A percentile compares a stretch with the other conserved stretches of the same genome.
These are phyloP conservation scores for Aspergillus sclerotioniger DNA, from an alignment of 495 filamentous ascomycete genomes.

Conservation along the genomic window DNA sequence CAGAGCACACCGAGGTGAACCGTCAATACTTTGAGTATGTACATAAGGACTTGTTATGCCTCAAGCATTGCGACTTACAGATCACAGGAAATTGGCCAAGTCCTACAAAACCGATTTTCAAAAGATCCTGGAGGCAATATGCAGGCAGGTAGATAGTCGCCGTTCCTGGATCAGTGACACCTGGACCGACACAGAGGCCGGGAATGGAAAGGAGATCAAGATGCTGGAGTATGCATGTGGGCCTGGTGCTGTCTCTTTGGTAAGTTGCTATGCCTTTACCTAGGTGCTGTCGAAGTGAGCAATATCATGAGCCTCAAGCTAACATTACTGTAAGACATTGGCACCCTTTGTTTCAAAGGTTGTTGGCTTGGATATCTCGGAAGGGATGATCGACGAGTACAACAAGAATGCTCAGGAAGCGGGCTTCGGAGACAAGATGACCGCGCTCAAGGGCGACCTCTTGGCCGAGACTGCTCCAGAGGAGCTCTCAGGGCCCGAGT, in stretches of 20 bases:
- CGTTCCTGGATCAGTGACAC: slow-evolving; percentile 63
- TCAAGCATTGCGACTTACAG: slow-evolving; percentile 10
- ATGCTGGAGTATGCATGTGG: slow-evolving; percentile 78
- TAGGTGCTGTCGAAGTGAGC: neutral
- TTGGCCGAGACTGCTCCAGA: slow-evolving; percentile 37
- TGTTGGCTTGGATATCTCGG: slow-evolving; percentile 64
- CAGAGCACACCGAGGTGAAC: slow-evolving; percentile 50
- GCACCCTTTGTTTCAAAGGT: slow-evolving; percentile 60
- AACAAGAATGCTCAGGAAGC: slow-evolving; percentile 41
- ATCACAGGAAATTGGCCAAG: slow-evolving; percentile 39
- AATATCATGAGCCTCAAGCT: neutral
- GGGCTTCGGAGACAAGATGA: slow-evolving; percentile 51
- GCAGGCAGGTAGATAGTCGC: slow-evolving; percentile 41
- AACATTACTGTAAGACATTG: slow-evolving; percentile 43
- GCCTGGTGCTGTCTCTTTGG: slow-evolving; percentile 60
- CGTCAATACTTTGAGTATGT: slow-evolving; percentile 54
- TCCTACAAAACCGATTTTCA: slow-evolving; percentile 48
- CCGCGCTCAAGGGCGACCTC: slow-evolving; percentile 60
- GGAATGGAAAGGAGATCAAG: slow-evolving; percentile 47
- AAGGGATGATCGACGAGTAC: slow-evolving; percentile 62
- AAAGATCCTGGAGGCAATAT: slow-evolving; percentile 27
- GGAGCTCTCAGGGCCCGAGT: slow-evolving; percentile 45
- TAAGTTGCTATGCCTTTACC: slow-evolving; percentile 22
- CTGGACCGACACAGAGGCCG: slow-evolving; percentile 45
- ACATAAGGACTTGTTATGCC: neutral